Percentiles rank a stretch among this genome's conserved stretches.
Conservation (phyloP, 1,284 basidiomycete species). For the Kwoniella shivajii region DNA sequence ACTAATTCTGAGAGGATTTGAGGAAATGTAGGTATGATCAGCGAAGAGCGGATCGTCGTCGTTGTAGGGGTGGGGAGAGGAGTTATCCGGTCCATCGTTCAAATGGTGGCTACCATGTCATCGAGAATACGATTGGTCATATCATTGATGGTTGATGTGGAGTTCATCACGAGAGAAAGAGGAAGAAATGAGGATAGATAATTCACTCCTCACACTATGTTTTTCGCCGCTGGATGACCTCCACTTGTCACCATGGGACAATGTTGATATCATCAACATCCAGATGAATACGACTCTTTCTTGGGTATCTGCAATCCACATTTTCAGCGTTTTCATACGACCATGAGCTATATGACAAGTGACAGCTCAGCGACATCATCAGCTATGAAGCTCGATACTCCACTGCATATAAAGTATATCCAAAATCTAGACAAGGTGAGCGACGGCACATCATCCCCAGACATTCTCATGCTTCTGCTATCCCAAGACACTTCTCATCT, state of each 20-base stretch:
- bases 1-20: slow-evolving; percentile 78
- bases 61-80: slow-evolving; percentile 36
- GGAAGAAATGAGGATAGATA: background rate
- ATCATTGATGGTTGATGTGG: too few relatives aligned
- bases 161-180: background rate
- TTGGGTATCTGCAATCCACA: background rate
- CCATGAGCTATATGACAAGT: background rate
- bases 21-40: slow-evolving; percentile 76
- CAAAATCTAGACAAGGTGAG: slow-evolving; percentile 69
- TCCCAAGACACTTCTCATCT: background rate
- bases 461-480: background rate
- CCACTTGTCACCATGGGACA: too few relatives aligned
- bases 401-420: slow-evolving; percentile 72
- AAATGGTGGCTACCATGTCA: too few relatives aligned
- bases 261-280: background rate
- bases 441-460: too few relatives aligned
- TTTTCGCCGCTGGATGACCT: slow-evolving; percentile 12
- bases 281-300: background rate
- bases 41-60: slow-evolving; percentile 67
- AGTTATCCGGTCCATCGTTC: slow-evolving; percentile 21
- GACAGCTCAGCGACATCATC: slow-evolving; percentile 4
- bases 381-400: slow-evolving; percentile 43
- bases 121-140: too few relatives aligned
- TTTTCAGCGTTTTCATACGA: background rate
- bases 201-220: background rate